phyloP scores from a whole-genome alignment of 306 rosid species.

The Cucumis hystrix region DNA sequence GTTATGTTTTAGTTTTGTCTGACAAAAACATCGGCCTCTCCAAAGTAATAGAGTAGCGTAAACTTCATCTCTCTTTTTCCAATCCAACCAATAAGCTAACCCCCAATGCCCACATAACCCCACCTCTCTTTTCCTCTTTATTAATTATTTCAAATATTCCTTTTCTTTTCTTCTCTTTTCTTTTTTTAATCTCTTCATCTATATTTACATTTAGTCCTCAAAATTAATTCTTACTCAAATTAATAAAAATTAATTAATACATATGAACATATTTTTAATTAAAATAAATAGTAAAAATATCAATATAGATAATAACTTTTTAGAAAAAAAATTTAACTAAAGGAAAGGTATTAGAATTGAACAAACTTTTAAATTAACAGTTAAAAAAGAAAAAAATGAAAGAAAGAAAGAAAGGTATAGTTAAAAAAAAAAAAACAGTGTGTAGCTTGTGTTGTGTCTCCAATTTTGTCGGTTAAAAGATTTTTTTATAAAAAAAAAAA shows the following conservation, averaged over 20 bases:
- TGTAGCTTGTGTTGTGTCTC: conserved; percentile 10
- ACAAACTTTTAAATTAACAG: too few species aligned
- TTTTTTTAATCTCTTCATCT: too few species aligned
- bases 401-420: background rate
- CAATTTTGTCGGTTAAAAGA: conserved; percentile 24
- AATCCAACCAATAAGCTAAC: conserved; percentile 49
- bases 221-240: too few species aligned
- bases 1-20: background rate
- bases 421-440: conserved; percentile 10
- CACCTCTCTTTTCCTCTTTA: background rate
- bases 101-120: conserved; percentile 10
- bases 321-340: too few species aligned
- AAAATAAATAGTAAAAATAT: too few species aligned
- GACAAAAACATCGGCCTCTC: background rate
- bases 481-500: background rate
- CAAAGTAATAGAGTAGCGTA: conserved; percentile 23
- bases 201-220: too few species aligned
- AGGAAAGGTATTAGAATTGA: too few species aligned
- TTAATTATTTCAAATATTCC: background rate
- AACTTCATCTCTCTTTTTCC: conserved; percentile 53
- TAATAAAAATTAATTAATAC: too few species aligned
- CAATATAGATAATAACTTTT: too few species aligned
- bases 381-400: too few species aligned
- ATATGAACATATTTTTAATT: too few species aligned
- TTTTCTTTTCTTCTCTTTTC: background rate